Evolutionary conservation across 2,329 filamentous ascomycete species (phyloP).

Genomic region (Arthrobotrys iridis): DNA sequence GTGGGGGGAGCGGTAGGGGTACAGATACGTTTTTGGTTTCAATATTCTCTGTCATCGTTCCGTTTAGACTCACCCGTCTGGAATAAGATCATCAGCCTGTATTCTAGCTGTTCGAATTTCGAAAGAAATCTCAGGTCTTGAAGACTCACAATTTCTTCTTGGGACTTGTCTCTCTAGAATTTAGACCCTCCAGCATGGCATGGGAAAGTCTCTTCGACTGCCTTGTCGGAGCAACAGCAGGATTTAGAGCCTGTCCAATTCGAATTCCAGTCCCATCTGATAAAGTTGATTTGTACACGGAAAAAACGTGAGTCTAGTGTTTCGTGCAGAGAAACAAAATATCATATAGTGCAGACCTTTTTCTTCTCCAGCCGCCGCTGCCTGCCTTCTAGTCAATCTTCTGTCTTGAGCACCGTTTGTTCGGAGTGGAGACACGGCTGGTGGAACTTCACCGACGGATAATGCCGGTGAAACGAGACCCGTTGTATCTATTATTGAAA

Average conservation of each 20-base stretch:
- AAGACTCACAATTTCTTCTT: no score
- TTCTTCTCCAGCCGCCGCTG: neutral
- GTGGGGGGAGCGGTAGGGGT: neutral
- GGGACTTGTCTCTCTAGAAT: no score
- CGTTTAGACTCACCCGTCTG: neutral
- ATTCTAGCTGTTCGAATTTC: no score
- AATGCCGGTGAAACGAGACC: neutral
- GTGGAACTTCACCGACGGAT: neutral
- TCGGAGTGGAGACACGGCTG: neutral
- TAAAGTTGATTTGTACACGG: no score
- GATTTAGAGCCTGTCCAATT: no score
- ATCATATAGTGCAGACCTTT: neutral
- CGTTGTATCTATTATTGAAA: neutral
- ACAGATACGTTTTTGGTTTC: neutral
- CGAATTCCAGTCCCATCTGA: no score
- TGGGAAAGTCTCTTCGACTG: no score
- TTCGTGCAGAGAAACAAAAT: neutral
- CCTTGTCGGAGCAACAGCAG: no score
- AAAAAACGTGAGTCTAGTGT: no score
- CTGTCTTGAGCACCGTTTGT: neutral
- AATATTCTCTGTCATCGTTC: no score
- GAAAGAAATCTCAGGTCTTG: neutral
- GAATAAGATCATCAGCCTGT: neutral
- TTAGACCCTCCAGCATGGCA: no score
- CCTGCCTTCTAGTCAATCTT: slow-evolving; percentile 1